Conservation (phyloP, 768 basidiomycete genomes). For the Leccinum imitatum region DNA sequence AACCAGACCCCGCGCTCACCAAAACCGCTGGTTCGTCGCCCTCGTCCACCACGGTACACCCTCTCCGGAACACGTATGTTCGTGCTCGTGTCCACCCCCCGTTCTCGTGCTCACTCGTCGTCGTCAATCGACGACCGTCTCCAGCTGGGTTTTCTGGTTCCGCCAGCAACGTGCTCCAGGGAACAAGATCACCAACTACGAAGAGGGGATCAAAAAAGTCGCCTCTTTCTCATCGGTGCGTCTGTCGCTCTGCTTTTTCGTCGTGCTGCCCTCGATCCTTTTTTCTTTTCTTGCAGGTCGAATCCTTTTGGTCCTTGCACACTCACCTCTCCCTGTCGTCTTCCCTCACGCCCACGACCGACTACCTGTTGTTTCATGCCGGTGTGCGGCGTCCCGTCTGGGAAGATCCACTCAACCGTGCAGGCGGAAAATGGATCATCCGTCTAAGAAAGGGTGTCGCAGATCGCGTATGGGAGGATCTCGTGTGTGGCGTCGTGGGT, state of each 20-base stretch:
- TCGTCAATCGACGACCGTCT: slow-evolving; percentile 20
- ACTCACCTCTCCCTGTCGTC: slow-evolving; percentile 90
- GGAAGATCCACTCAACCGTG: slow-evolving; percentile 89
- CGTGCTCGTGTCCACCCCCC: slow-evolving; percentile 21
- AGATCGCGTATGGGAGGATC: slow-evolving; percentile 89
- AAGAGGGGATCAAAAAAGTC: slow-evolving; percentile 93
- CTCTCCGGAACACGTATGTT: slow-evolving; percentile 88
- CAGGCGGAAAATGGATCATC: slow-evolving; percentile 95
- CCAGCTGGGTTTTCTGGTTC: slow-evolving; percentile 91
- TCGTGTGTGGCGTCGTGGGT: slow-evolving; percentile 83
- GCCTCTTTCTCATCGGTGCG: slow-evolving; percentile 84
- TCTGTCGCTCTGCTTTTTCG: slow-evolving; percentile 12
- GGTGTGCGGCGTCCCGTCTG: slow-evolving; percentile 88
- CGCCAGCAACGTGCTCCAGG: slow-evolving; percentile 87
- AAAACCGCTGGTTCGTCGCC: slow-evolving; percentile 36
- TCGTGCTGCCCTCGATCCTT: slow-evolving; percentile 6
- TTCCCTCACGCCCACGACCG: slow-evolving; percentile 82
- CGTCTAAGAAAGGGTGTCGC: slow-evolving; percentile 88
- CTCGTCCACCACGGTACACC: slow-evolving; percentile 52
- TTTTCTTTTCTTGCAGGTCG: slow-evolving; percentile 53
- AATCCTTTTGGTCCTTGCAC: slow-evolving; percentile 94
- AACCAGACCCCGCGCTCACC: slow-evolving; percentile 35
- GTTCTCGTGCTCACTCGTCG: slow-evolving; percentile 15
- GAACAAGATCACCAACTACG: slow-evolving; percentile 87
- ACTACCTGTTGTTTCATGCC: slow-evolving; percentile 89